A percentile compares a stretch with the other conserved stretches of the same genome.
Evolutionary conservation across 2,329 filamentous ascomycete genomes (phyloP).

Genomic region (Penicillium sp.): DNA sequence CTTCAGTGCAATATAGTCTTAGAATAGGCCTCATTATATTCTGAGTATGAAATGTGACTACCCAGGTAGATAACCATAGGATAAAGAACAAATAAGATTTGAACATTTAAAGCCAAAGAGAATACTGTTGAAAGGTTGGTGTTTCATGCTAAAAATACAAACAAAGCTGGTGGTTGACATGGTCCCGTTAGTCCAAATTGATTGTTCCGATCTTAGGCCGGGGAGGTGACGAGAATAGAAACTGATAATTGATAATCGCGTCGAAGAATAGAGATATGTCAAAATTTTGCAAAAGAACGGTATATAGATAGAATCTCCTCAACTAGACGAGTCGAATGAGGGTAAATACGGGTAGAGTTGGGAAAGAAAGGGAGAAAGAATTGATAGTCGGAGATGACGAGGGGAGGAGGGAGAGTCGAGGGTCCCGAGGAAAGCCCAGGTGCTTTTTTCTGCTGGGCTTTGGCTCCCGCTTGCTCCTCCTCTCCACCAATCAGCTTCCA

Average conservation of each 20-base stretch:
- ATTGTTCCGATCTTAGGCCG: conserved; percentile 7
- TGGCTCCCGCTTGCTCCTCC: conserved; percentile 36
- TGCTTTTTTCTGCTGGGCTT: conserved; percentile 20
- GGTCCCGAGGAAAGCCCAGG: conserved; percentile 23
- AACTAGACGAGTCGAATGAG: conserved; percentile 58
- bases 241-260: conserved; percentile 18
- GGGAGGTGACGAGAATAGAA: conserved; percentile 1
- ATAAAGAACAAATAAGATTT: neutral
- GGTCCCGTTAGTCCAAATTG: neutral
- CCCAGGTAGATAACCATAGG: neutral
- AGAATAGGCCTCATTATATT: neutral
- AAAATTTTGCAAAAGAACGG: neutral
- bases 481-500: conserved; percentile 36
- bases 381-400: conserved; percentile 29
- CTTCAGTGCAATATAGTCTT: neutral
- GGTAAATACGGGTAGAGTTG: conserved; percentile 58
- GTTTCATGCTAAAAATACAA: conserved; percentile 3
- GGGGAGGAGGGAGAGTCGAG: conserved; percentile 34
- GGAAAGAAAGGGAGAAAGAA: conserved; percentile 10
- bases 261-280: neutral
- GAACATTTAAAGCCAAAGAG: neutral
- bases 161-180: conserved; percentile 12
- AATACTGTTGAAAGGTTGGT: neutral
- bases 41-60: neutral
- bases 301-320: conserved; percentile 34